Evolutionary conservation across 805 yeast species (phyloP), one percentile per base, ranked within the genome.

Genomic region (Naumovozyma castellii): DNA sequence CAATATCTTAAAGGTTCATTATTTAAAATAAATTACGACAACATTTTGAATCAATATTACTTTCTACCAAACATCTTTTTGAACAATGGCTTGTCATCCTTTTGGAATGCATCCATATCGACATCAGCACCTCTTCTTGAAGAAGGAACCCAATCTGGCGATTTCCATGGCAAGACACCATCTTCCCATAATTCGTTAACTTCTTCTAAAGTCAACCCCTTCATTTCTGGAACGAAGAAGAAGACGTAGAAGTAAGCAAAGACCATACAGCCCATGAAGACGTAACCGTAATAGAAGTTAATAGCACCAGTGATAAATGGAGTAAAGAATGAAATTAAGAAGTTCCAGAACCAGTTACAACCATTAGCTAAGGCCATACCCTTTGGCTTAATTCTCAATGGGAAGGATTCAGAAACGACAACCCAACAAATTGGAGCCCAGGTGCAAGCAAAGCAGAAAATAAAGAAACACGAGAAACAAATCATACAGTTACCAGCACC

Each of bases 171-270:
- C 34, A 51, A 48, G 37, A 57, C 57, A 43, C 56, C 60, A 28
- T 57, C 51, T 31, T 68, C 51, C 53, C 62, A 68, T 62, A 76
- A 60, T 51, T 71, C 77, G 60, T 83, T 87, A 48, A 83, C 83
- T 61, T 83, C 85, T 64, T 84, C 94, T 59, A 84, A 72, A 35
- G 82, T 71, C 56, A 83, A 72, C 44, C 92, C 92, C 66, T 75
- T 77, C 40, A 94, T 84, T 63, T 82, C 87, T 52, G 76, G 76
- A 44, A 84, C 75, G 50, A 70, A 71, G 68, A 83, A 75, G 68
- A 70, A 75, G 40, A 82, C 82, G 59, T 79, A 84, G 59, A 78
- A 65, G 53, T 80, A 51, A 14, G 71, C 57, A 43, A 64, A 71
- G 20, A 74, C 57, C 61, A 75, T 62, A 57, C 81, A 76, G 1